Base-by-base conservation (phyloP, 2,329 filamentous ascomycete species). In the Ascochyta fabae region DNA sequence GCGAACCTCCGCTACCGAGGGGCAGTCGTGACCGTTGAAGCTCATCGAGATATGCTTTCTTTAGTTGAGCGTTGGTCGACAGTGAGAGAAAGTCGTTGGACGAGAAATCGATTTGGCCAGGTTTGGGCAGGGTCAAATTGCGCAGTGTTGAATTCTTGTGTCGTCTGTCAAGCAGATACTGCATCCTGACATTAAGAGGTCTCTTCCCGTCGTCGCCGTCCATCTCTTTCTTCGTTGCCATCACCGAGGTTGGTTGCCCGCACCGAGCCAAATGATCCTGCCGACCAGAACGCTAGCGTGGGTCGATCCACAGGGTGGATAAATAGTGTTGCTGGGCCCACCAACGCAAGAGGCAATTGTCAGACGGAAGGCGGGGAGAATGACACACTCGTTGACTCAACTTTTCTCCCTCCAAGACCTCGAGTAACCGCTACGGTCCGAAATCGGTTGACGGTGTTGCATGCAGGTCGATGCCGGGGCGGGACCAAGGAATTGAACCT, bases 81-180 rank as follows among this genome's bases (percentile, higher is more conserved):
- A 89, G 75, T 0, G 85, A 87, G 10, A 89, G 80, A 57, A 88
- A 87, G 69, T 89, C 86, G 69, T 87, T 88, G 42, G 85, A 87
- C 1, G 84, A 86, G 65, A 89, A 88, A 72, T 89, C 87, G 23
- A 72, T 68, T 74, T 49, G 75, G 62, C 22, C 80, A 65, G 39
- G 62, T 47, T 53, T 59, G 41, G 55, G 55, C 8, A 70, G 29
- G 12, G 71, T 72, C 9, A 75, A 59, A 39, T 48, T 70, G 23
- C 73, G 71, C 8, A 76, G 65, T 6, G 67, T 75, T 8, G 68
- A 71, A 46, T 66, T 63, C 38, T 68, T 53, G 56, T 75, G 75
- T 52, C 82, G 76, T 16, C 70, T 72, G 16, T 75, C 65, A 15
- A 84, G 74, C 19, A 71, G 60, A 10, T 57, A 24, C 27, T 58